phyloP scores from a whole-genome alignment of 2,329 filamentous ascomycete genomes.

The Sporothrix luriei region DNA sequence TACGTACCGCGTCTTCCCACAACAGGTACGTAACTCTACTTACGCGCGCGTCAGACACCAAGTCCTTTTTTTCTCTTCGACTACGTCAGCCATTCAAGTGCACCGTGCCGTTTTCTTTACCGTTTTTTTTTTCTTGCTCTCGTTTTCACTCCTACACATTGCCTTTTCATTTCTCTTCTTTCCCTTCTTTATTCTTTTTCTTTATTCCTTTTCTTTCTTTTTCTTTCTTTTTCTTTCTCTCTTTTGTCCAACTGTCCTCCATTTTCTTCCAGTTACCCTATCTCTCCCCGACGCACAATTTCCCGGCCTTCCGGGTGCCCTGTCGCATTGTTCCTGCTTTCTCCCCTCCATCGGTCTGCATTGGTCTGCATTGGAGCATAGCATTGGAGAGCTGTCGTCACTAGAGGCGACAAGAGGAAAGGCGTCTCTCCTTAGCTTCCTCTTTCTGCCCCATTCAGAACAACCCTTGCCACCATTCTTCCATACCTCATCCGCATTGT shows the following conservation, averaged over 20 bases:
- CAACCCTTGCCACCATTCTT: conserved; percentile 19
- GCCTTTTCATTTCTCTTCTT: background rate
- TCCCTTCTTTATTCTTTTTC: background rate
- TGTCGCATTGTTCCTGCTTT: background rate
- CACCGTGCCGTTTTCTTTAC: background rate
- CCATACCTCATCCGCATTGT: conserved; percentile 16
- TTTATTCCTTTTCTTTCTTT: background rate
- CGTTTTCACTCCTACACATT: background rate
- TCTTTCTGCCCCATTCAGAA: background rate
- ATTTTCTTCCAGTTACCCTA: too few relatives aligned
- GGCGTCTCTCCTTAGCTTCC: conserved; percentile 1
- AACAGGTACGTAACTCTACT: conserved; percentile 1
- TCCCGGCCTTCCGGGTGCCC: conserved; percentile 9
- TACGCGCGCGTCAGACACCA: conserved; percentile 15
- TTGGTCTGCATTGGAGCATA: background rate
- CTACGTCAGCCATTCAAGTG: conserved; percentile 17
- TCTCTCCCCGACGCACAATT: background rate
- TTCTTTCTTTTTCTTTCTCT: too few relatives aligned
- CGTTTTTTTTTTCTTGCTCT: background rate
- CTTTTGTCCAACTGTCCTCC: too few relatives aligned
- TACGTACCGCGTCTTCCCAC: too few relatives aligned
- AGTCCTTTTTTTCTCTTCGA: conserved; percentile 5
- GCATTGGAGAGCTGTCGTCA: conserved; percentile 5
- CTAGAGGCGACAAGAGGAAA: conserved; percentile 1
- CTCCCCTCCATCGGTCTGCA: background rate